These are phyloP conservation scores for Cladosporium sp. DNA, from an alignment of 2,329 filamentous ascomycete species.

Conservation along the genomic window DNA sequence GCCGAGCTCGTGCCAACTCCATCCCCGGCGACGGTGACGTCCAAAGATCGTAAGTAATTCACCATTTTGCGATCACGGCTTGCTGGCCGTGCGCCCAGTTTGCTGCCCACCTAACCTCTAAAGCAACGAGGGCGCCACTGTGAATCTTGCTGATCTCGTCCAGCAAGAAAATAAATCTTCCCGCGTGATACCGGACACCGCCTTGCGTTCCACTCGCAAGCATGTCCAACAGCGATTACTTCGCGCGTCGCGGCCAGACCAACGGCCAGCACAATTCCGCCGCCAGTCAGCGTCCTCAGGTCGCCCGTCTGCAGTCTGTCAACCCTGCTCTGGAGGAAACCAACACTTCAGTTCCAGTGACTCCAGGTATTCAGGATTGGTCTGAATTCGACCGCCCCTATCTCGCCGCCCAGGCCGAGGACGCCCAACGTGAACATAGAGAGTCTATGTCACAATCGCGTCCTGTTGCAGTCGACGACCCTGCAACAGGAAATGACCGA, in stretches of 20 bases:
- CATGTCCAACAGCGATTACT: conserved; percentile 9
- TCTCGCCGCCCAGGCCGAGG: neutral
- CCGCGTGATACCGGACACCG: neutral
- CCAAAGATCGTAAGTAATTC: neutral
- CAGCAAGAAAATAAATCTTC: neutral
- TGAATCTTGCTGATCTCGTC: neutral
- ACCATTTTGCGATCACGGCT: neutral
- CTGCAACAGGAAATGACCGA: conserved; percentile 3
- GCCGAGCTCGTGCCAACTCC: neutral
- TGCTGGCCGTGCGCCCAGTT: neutral
- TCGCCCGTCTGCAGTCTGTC: conserved; percentile 18
- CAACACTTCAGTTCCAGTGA: conserved; percentile 40
- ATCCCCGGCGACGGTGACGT: neutral
- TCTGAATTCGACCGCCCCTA: conserved; percentile 7
- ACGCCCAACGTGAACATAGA: neutral
- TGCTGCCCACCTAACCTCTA: neutral
- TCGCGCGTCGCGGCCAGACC: neutral
- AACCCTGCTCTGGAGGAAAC: conserved; percentile 38
- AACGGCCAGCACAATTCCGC: neutral
- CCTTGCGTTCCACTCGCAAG: neutral
- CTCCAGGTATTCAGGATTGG: conserved; percentile 35
- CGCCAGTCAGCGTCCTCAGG: neutral
- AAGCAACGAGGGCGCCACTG: neutral
- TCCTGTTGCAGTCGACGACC: conserved; percentile 8
- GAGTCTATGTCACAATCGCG: neutral